Evolutionary conservation across 805 yeast genomes (phyloP).

Genomic region (Yarrowia osloensis): DNA sequence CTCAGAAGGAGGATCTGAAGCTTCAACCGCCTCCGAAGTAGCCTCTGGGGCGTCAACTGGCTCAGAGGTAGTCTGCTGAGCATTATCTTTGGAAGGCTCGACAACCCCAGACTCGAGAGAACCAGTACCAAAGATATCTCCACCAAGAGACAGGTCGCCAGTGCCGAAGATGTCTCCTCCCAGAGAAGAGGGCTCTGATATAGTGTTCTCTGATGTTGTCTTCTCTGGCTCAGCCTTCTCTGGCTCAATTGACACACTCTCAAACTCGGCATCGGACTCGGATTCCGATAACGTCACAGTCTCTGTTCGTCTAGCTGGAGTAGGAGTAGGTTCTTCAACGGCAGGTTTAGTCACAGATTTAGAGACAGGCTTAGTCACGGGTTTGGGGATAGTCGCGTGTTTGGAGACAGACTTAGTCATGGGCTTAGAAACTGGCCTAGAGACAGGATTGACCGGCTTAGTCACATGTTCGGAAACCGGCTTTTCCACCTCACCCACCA

Average conservation of each 20-base stretch:
- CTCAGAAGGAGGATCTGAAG: not conserved
- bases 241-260: not conserved
- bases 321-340: not conserved
- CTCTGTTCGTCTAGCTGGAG: not conserved
- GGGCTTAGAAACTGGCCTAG: not conserved
- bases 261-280: constrained; percentile 13
- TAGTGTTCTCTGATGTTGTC: not conserved
- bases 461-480: not conserved
- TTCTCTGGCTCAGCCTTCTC: not conserved
- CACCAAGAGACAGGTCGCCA: not conserved
- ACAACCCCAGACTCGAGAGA: not conserved
- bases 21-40: too few relatives aligned
- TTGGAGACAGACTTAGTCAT: not conserved
- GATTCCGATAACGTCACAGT: not conserved
- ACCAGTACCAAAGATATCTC: not conserved
- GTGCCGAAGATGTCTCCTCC: not conserved
- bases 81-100: too few relatives aligned
- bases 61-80: too few relatives aligned
- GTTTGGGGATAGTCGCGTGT: too few relatives aligned
- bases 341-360: not conserved
- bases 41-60: not conserved
- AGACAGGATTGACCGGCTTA: not conserved
- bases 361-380: not conserved
- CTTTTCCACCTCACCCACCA: not conserved
- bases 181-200: too few relatives aligned